Base-by-base conservation (phyloP, 108 stramenopile species). In the Thalassiosira profunda region DNA sequence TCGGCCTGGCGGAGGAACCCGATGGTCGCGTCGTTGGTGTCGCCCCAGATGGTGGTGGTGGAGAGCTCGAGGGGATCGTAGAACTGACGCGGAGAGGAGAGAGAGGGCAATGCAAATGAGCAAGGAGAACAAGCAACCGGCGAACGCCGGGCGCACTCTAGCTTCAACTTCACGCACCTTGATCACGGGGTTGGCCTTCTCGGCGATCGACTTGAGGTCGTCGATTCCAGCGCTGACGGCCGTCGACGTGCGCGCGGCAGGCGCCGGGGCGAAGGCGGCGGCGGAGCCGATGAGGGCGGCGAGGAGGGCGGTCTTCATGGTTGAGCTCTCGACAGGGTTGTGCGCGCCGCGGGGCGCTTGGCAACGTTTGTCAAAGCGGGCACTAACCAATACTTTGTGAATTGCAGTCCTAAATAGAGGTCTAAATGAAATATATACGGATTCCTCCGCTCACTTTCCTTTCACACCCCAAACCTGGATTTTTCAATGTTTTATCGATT, bases 1-100 rank as follows among this genome's bases (percentile, higher is more conserved):
- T 91, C 90, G 30, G 90, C 79, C 17, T 91, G 86, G 55, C 90
- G 74, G 20, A 91, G 63, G 74, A 84, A 91, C 17, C 64, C 76
- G 67, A 91, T 91, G 58, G 85, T 79, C 28, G 60, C 81, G 36
- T 85, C 86, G 47, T 89, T 81, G 68, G 69, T 58, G 44, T 86
- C 53, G 44, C 86, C 90, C 74, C 79, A 91, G 72, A 91, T 85
- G 66, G 81, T 83, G 35, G 87, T 83, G 45, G 62, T 44, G 48
- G 85, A 81, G 23, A 91, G 74, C 63, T 88, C 82, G 11, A 88
- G 72, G 53, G 88, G 88, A 70, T 89, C 88, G 72, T 89, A 89
- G 81, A 75, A 89, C 81, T 85, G 56, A 29, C 34, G 23, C 3
- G 23, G 44, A 41, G 25, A 36, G 31, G 33, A 58, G 4, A 65